A percentile compares a stretch with the other conserved stretches of the same genome.
Evolutionary conservation across 768 basidiomycete genomes (phyloP).

Genomic region (Boletus tomentosulus): DNA sequence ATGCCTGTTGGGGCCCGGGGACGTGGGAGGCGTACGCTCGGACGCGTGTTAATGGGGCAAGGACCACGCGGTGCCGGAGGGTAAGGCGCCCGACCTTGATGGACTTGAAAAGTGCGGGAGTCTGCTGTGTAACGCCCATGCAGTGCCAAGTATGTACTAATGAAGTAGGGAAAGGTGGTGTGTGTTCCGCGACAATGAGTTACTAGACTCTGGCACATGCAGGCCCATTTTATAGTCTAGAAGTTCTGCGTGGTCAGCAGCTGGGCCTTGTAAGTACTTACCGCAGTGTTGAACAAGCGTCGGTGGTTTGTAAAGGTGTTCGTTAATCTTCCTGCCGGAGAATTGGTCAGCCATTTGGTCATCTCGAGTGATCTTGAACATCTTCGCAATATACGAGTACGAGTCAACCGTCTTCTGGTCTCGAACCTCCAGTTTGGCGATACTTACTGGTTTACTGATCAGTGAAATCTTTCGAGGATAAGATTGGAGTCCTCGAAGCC

Average conservation of each 20-base stretch:
- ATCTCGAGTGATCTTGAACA: neutral
- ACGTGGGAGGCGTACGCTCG: constrained; percentile 23
- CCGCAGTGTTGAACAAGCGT: no score
- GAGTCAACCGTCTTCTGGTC: no score
- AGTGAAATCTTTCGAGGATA: no score
- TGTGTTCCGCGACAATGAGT: no score
- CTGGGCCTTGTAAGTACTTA: no score
- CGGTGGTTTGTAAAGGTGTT: neutral
- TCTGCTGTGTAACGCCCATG: neutral
- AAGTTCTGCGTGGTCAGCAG: neutral
- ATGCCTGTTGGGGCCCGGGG: no score
- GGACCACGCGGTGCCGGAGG: constrained; percentile 48
- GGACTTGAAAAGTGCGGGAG: constrained; percentile 35
- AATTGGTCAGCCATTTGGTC: neutral
- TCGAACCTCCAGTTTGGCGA: no score
- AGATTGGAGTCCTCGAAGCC: no score
- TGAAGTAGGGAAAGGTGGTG: neutral
- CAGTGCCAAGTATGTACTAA: constrained; percentile 22
- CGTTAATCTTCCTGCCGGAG: neutral
- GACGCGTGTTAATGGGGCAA: constrained; percentile 50
- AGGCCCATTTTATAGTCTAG: neutral
- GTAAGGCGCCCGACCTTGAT: constrained; percentile 39
- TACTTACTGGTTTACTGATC: no score
- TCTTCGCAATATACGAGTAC: no score
- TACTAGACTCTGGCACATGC: no score